Evolutionary conservation across 2,329 filamentous ascomycete genomes (phyloP), one percentile per base, ranked within the genome.

Genomic region (Chrysoporthe puriensis): DNA sequence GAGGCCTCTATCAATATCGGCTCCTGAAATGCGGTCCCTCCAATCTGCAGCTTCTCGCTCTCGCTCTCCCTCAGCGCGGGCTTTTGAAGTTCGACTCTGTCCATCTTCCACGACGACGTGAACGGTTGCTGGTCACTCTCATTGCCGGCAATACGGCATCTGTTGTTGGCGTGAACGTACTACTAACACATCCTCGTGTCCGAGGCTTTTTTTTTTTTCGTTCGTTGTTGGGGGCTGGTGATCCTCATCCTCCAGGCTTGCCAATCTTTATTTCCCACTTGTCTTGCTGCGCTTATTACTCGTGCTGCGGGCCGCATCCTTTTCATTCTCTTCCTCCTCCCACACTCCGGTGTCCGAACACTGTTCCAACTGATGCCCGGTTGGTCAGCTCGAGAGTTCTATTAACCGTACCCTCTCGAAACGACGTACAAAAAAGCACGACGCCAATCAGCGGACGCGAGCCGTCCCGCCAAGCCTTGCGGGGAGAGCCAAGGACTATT

Each of bases 241-340:
- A 58, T 56, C 62, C 63, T 58, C 52, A 56, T 63, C 40, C 46
- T 58, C 63, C 63, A 64, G 63, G 42, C 63, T 59, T 13, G 52
- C 63, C 21, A 8, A 48, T 52, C 44, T 40, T 62, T 48, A 21
- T 44, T 32, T 40, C 14, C 42, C 40, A 43, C 44, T 60, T 18
- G 56, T 44, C 18, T 34, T 16, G 36, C 21, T 54, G 60, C 34
- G 46, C 50, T 52, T 43, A 40, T 63, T 46, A 32, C 42, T 40
- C 34, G 26, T 42, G 7, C 26, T 60, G 43, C 43, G 8, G 63
- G 42, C 26, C 26, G 13, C 21, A 26, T 50, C 43, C 42, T 48
- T 46, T 18, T 4, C 5, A 16, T 36, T 21, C 9, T 26, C 8
- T 32, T 21, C 26, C 26, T 34, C n/a, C 14, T 21, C 34, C 9